These are phyloP conservation scores for Pistacia vera DNA, from an alignment of 345 rosid genomes.

Conservation along the genomic window DNA sequence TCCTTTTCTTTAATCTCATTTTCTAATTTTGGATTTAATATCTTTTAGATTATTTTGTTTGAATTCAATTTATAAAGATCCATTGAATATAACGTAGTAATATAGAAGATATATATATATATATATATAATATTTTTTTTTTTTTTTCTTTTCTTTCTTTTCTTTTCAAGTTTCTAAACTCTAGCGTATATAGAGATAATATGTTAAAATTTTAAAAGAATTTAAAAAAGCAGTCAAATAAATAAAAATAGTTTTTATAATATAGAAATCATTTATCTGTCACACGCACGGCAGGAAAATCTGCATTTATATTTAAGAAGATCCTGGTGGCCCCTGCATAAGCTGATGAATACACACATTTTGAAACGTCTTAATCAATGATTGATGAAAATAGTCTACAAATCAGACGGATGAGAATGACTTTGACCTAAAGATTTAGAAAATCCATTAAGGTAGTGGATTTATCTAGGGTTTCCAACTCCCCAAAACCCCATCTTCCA, in stretches of 20 bases:
- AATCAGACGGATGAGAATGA: neutral
- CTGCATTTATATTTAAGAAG: neutral
- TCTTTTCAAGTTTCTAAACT: too few species aligned
- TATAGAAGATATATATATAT: too few species aligned
- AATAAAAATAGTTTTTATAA: neutral
- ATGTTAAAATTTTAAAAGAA: too few species aligned
- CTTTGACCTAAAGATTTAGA: neutral
- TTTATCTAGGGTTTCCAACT: constrained; percentile 23
- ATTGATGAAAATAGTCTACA: neutral
- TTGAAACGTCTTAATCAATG: neutral
- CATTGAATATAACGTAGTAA: too few species aligned
- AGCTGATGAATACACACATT: neutral
- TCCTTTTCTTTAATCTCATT: too few species aligned
- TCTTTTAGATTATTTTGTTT: too few species aligned
- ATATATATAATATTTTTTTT: too few species aligned
- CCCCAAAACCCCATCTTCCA: constrained; percentile 3
- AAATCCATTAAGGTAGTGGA: neutral
- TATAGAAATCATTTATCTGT: neutral
- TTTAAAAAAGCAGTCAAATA: too few species aligned
- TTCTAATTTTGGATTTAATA: too few species aligned
- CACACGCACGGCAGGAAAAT: neutral
- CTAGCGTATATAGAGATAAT: too few species aligned
- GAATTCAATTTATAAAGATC: too few species aligned
- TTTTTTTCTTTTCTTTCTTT: too few species aligned
- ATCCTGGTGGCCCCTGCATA: neutral